phyloP scores from a whole-genome alignment of 257 asterid species.

The Scutellaria minor region DNA sequence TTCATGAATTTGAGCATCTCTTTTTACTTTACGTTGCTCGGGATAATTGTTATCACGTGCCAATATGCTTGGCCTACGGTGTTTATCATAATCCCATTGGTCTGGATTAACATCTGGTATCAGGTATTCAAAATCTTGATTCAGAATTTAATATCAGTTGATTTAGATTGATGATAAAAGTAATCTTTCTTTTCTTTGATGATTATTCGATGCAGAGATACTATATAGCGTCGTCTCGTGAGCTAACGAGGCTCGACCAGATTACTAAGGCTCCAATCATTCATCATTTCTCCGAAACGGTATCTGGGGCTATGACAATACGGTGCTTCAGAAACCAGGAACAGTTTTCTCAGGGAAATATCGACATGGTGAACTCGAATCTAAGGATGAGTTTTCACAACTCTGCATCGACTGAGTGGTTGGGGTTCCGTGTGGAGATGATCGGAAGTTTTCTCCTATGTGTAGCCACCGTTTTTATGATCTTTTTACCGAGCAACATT shows the following conservation, averaged over 20 bases:
- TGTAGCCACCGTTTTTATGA: conserved; percentile 50
- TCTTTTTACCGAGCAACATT: conserved; percentile 58
- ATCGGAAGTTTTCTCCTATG: conserved; percentile 67
- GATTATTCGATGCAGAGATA: conserved; percentile 49
- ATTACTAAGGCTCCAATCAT: conserved; percentile 77
- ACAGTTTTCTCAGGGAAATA: conserved; percentile 51
- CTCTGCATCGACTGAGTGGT: conserved; percentile 74
- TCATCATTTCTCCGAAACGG: conserved; percentile 75
- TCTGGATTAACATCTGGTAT: conserved; percentile 71
- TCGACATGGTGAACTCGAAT: conserved; percentile 58
- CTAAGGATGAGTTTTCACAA: conserved; percentile 71
- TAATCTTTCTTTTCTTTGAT: neutral
- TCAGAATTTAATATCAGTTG: neutral
- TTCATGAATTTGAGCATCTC: conserved; percentile 43
- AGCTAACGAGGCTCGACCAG: conserved; percentile 67
- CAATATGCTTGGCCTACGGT: conserved; percentile 76
- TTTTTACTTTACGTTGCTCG: conserved; percentile 48
- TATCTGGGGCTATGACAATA: conserved; percentile 71
- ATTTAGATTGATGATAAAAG: neutral
- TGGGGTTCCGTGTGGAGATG: conserved; percentile 78
- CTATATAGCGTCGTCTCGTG: conserved; percentile 69
- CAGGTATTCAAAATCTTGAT: conserved; percentile 48
- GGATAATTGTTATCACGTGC: conserved; percentile 52
- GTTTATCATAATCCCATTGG: conserved; percentile 61
- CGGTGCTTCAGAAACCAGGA: conserved; percentile 67